Evolutionary conservation across 2,329 filamentous ascomycete genomes (phyloP).

Genomic region (Exophiala sideris): DNA sequence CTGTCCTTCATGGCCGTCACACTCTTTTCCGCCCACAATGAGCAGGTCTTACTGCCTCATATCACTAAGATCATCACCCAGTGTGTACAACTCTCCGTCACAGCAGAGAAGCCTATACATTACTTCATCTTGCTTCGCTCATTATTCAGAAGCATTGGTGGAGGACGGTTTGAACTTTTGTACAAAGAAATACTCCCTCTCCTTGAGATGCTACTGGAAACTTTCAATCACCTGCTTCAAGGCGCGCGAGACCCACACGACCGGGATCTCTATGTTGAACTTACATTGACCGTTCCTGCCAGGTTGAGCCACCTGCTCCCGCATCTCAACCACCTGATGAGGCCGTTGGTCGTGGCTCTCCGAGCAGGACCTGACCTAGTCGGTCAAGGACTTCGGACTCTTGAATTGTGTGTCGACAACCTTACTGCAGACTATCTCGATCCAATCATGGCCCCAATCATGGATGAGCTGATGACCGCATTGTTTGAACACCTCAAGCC

Average conservation of each 20-base stretch:
- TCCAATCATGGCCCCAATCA: conserved; percentile 97
- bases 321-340: conserved; percentile 94
- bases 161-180: conserved; percentile 92
- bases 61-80: conserved; percentile 97
- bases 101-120: conserved; percentile 95
- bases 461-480: conserved; percentile 97
- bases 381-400: conserved; percentile 84
- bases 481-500: conserved; percentile 94
- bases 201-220: conserved; percentile 94
- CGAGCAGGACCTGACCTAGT: conserved; percentile 90
- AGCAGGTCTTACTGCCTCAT: conserved; percentile 90
- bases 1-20: conserved; percentile 99
- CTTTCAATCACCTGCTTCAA: conserved; percentile 89
- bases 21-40: conserved; percentile 89
- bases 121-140: conserved; percentile 93
- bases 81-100: conserved; percentile 93
- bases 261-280: conserved; percentile 91
- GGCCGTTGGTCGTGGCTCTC: conserved; percentile 91
- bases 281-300: conserved; percentile 93
- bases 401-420: conserved; percentile 97
- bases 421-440: conserved; percentile 96
- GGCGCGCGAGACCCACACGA: conserved; percentile 87
- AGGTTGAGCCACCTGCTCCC: conserved; percentile 90
- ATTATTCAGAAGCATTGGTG: conserved; percentile 92
- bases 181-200: conserved; percentile 98